A percentile compares a stretch with the other conserved stretches of the same genome.
Evolutionary conservation across 2,329 filamentous ascomycete species (phyloP).

Genomic region (Colletotrichum sp.): DNA sequence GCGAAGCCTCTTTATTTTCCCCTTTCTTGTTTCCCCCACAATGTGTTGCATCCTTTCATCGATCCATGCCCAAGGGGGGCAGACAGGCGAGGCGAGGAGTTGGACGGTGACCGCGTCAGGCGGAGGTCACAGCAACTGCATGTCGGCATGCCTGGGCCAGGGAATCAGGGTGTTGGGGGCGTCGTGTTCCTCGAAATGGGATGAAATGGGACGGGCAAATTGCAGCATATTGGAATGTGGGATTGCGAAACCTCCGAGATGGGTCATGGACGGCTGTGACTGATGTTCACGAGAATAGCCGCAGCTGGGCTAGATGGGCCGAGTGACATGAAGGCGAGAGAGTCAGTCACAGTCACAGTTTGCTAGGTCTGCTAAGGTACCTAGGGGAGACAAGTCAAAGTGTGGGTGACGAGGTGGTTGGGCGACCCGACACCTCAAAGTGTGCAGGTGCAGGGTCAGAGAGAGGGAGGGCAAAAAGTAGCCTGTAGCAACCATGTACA

Average conservation of each 20-base stretch:
- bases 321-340: neutral
- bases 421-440: neutral
- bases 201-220: neutral
- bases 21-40: neutral
- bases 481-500: neutral
- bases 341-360: neutral
- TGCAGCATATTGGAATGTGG: slow-evolving; percentile 8
- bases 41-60: neutral
- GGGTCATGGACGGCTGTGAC: slow-evolving; percentile 7
- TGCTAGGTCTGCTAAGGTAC: neutral
- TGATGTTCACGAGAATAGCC: neutral
- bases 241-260: slow-evolving; percentile 14
- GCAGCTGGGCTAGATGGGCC: neutral
- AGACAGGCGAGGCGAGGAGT: neutral
- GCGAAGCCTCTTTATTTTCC: neutral
- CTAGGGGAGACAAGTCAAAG: neutral
- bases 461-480: neutral
- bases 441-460: neutral
- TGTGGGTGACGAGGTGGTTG: neutral
- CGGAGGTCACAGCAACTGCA: neutral
- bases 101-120: neutral
- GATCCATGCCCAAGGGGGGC: neutral
- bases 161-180: neutral
- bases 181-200: neutral
- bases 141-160: neutral